Evolutionary conservation across 2,329 filamentous ascomycete genomes (phyloP), one percentile per base, ranked within the genome.

Genomic region (Alternaria sp.): DNA sequence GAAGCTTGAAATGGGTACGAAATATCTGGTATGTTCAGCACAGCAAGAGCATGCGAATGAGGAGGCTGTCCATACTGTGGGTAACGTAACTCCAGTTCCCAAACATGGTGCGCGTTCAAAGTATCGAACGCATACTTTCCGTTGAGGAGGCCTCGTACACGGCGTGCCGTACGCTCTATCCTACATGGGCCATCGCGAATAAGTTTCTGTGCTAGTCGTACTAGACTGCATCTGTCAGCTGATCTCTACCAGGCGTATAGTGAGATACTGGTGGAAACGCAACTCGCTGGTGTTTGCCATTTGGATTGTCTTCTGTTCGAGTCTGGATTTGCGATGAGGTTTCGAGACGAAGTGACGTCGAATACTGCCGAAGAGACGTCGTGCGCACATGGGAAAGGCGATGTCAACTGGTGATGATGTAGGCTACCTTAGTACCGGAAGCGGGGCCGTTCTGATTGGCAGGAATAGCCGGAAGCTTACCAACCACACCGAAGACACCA

Each of bases 131-230:
- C 72, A 49, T 74, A 79, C 63, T 69, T 70, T 9, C 74, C 75
- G 18, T 75, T 73, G 28, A 80, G 72, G 2, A 78, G 63, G 7
- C 71, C 76, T 47, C 78, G 72, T 8, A 80, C 71, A 15, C 78
- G 76, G 12, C 77, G 74, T 3, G 72, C 60, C 4, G 77, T 78
- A 11, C 47, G 53, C 41, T 77, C 66, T 7, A 65, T 58, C 37
- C 69, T 77, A 56, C 74, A 65, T 2, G 82, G 82, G 0, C 82
- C 82, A 20, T 82, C 67, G 4, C 75, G 72, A 15, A 73, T 76
- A 28, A 84, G 79, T 56, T 78, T 80, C 64, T 80, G 71, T 56
- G 82, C 82, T 21, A 84, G 76, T 20, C 78, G 75, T 11, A 71
- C 69, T 21, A 83, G 77, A 66, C 80, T 83, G 54, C 5, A 33